A percentile compares a stretch with the other conserved stretches of the same genome.
phyloP scores from a whole-genome alignment of 441 rosid species.

The Pelargonium hybrid region DNA sequence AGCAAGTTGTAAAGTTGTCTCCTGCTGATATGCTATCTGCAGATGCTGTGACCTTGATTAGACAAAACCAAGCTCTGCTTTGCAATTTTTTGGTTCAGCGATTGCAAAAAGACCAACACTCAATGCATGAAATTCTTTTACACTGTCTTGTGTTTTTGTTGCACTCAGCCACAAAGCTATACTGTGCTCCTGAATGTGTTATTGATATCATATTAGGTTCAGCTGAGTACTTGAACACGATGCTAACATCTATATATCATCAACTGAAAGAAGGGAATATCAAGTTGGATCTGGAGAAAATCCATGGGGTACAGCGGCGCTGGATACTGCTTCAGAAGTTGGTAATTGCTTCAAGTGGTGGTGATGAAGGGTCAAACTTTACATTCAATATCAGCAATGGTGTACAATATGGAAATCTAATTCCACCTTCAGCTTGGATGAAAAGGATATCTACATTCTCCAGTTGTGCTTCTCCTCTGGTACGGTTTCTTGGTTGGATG shows the following conservation, averaged over 20 bases:
- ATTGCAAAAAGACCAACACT: conserved; percentile 51
- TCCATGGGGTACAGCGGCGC: conserved; percentile 41
- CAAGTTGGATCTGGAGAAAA: conserved; percentile 37
- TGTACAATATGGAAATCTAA: conserved; percentile 43
- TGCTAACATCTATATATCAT: conserved; percentile 40
- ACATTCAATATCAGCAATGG: conserved; percentile 27
- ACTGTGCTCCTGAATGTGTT: conserved; percentile 51
- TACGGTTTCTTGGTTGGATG: conserved; percentile 89
- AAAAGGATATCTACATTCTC: conserved; percentile 52
- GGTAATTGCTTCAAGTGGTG: conserved; percentile 62
- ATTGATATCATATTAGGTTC: conserved; percentile 51
- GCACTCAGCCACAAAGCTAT: conserved; percentile 55
- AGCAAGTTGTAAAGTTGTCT: conserved; percentile 39
- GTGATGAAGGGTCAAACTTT: conserved; percentile 40
- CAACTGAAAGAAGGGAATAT: conserved; percentile 42
- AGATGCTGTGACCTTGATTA: conserved; percentile 72
- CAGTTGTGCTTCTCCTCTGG: conserved; percentile 49
- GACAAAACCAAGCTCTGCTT: conserved; percentile 63
- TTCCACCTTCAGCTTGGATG: conserved; percentile 68
- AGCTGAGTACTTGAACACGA: conserved; percentile 47
- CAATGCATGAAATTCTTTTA: conserved; percentile 67
- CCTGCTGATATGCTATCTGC: conserved; percentile 40
- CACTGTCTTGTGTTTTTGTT: conserved; percentile 64
- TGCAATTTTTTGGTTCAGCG: conserved; percentile 52
- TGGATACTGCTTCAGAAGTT: conserved; percentile 66